Base-by-base conservation (phyloP, 257 asterid species). In the Penstemon davidsonii region DNA sequence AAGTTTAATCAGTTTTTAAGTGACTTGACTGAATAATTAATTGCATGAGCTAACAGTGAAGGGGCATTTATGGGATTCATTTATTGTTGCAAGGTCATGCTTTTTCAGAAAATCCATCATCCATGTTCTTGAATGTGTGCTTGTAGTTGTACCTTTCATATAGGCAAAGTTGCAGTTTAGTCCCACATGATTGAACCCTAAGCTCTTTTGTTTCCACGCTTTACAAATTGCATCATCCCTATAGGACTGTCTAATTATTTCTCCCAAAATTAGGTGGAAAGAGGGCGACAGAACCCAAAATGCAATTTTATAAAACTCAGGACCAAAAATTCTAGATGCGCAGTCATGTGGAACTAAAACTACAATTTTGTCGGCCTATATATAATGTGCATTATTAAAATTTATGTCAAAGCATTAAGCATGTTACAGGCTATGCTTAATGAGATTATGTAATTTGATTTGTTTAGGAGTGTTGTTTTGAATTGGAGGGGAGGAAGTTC, bases 51-150 rank as follows among this genome's bases (percentile, higher is more conserved):
- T 39, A 37, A 64, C 53, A 50, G 49, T 78, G 65, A 40, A 49
- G 39, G 64, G 60, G 54, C 74, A 69, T 57, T 78, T 60, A 61
- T 74, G 62, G 51, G 42, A 69, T 45, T 54, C 71, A 69, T 69
- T 73, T 64, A 53, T 38, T 78, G 19, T 13, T 54, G 68, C 63
- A 61, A 61, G 55, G 8, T 69, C 15, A 15, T 37, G 6, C 2
- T 62, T 5, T 25, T 54, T 33, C 53, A 25, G 18, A 41, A 42
- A 40, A 36, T 58, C 6, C 10, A 3, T 37, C 42, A 36, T 40
- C 44, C 38, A 54, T 61, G 40, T 45, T 38, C 36, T 4, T 60
- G 33, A 25, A 25, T 25, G 6, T 37, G 53, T 11, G 33, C 36
- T 47, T 40, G 39, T 25, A 25, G 44, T 49, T 6, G 13, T 69